Conservation (phyloP, 202 grass and related monocot species). For the Eragrostis tef region DNA sequence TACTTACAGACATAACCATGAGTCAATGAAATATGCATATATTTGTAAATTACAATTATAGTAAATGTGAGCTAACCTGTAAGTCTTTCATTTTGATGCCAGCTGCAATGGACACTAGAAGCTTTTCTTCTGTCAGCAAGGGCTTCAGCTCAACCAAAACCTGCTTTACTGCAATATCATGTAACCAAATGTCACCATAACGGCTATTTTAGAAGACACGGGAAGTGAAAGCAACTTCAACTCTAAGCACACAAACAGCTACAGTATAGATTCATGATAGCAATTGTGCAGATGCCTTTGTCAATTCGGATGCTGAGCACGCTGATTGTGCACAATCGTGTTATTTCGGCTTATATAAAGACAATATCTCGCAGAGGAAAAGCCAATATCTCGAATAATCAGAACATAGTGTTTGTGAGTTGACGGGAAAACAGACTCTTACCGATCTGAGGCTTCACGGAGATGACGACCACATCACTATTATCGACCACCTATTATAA, state of each 20-base stretch:
- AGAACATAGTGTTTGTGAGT: not conserved
- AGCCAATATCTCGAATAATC: too few relatives aligned
- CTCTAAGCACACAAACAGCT: not conserved
- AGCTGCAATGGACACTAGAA: conserved; percentile 92
- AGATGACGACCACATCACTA: conserved; percentile 92
- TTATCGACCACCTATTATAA: conserved; percentile 66
- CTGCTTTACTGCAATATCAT: conserved; percentile 70
- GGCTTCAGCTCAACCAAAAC: conserved; percentile 80
- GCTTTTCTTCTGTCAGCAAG: conserved; percentile 79
- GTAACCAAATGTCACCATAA: conserved; percentile 14
- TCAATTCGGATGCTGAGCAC: not conserved
- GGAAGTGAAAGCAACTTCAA: not conserved
- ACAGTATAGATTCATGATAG: not conserved
- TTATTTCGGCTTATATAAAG: not conserved
- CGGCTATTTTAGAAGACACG: not conserved
- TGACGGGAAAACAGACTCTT: not conserved
- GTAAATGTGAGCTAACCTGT: conserved; percentile 58
- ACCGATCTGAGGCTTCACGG: conserved; percentile 95
- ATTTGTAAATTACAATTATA: too few relatives aligned
- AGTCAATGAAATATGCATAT: not conserved
- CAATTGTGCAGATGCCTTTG: not conserved
- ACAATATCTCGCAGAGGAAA: too few relatives aligned
- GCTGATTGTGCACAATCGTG: not conserved
- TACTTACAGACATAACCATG: not conserved
- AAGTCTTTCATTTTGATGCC: conserved; percentile 93